These are phyloP conservation scores for Cyberlindnera subsufficiens DNA, from an alignment of 805 yeast genomes.

Conservation along the genomic window DNA sequence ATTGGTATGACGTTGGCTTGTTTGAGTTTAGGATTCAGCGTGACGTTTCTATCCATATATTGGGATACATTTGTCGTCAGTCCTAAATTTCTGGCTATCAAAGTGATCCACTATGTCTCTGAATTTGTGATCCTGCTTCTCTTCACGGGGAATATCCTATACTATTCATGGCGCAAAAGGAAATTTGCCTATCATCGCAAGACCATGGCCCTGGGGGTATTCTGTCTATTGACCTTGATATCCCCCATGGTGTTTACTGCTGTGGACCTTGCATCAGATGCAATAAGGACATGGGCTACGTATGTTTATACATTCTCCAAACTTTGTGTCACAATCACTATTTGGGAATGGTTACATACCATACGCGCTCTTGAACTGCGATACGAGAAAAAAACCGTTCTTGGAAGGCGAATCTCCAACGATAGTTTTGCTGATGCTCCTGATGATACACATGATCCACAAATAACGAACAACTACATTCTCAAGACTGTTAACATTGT, in stretches of 20 bases:
- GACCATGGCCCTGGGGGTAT: conserved; percentile 42
- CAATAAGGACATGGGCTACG: conserved; percentile 46
- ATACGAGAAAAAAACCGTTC: conserved; percentile 48
- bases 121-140: conserved; percentile 26
- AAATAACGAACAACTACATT: conserved; percentile 10
- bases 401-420: conserved; percentile 51
- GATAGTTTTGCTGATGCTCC: conserved; percentile 31
- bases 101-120: conserved; percentile 25
- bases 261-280: conserved; percentile 30
- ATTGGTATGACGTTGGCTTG: conserved; percentile 28
- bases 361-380: conserved; percentile 44
- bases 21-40: conserved; percentile 23
- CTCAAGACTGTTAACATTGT: conserved; percentile 16
- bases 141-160: conserved; percentile 29
- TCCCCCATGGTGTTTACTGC: conserved; percentile 32
- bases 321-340: conserved; percentile 43
- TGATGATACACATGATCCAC: conserved; percentile 5
- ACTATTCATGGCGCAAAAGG: conserved; percentile 32
- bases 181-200: conserved; percentile 40
- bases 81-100: conserved; percentile 11
- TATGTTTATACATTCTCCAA: conserved; percentile 40
- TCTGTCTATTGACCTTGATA: conserved; percentile 34
- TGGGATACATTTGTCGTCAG: conserved; percentile 2
- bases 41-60: conserved; percentile 16
- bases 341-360: conserved; percentile 65